Conservation (phyloP, 1,139 yeast species). For the Debaryomycetaceae sp. region DNA sequence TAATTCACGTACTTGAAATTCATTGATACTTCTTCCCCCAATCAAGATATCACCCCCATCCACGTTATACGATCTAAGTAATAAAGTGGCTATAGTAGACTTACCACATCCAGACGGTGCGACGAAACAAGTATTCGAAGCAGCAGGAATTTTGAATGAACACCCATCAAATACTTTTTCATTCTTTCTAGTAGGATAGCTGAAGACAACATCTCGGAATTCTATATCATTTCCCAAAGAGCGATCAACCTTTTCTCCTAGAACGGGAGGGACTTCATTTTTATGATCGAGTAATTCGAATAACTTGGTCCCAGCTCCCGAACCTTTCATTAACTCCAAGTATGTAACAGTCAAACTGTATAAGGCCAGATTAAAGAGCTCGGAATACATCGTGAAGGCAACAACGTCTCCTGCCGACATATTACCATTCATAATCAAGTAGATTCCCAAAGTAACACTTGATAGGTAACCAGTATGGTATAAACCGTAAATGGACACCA, state of each 20-base stretch:
- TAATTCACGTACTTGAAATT: slow-evolving; percentile 68
- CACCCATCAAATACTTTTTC: slow-evolving; percentile 67
- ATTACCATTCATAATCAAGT: slow-evolving; percentile 39
- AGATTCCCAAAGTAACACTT: slow-evolving; percentile 45
- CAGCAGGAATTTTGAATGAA: slow-evolving; percentile 56
- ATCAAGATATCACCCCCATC: slow-evolving; percentile 57
- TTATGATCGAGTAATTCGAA: slow-evolving; percentile 44
- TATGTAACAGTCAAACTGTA: slow-evolving; percentile 51
- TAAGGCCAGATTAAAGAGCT: slow-evolving; percentile 46
- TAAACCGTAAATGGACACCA: slow-evolving; percentile 43
- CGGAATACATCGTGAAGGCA: slow-evolving; percentile 50
- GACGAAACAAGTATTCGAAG: slow-evolving; percentile 82
- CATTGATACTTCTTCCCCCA: slow-evolving; percentile 63
- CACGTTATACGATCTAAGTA: slow-evolving; percentile 65
- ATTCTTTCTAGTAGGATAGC: slow-evolving; percentile 87
- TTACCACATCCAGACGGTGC: slow-evolving; percentile 95
- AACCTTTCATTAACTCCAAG: slow-evolving; percentile 55
- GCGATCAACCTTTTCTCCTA: slow-evolving; percentile 42
- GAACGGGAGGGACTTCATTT: slow-evolving; percentile 43
- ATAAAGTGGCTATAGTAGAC: slow-evolving; percentile 73
- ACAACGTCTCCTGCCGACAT: slow-evolving; percentile 49
- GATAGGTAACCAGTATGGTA: slow-evolving; percentile 46
- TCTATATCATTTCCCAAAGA: slow-evolving; percentile 53
- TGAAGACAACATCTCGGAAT: slow-evolving; percentile 65
- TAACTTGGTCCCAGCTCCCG: slow-evolving; percentile 51